phyloP scores from a whole-genome alignment of 805 yeast species.

The Tetrapisispora iriomotensis region DNA sequence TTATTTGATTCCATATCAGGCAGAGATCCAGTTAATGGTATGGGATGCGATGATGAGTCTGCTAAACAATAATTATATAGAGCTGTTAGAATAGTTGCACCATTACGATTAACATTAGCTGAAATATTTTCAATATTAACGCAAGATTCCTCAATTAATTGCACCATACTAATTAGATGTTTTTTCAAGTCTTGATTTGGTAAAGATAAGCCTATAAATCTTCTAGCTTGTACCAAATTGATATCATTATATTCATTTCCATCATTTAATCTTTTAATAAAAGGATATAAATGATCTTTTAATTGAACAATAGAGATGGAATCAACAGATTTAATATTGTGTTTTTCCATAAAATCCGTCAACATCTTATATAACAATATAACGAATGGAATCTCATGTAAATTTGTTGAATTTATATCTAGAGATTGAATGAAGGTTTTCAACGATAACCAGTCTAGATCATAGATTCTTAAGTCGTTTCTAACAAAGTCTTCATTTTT shows the following conservation, averaged over 20 bases:
- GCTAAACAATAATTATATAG: not conserved
- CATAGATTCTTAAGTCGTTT: conserved; percentile 47
- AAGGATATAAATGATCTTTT: not conserved
- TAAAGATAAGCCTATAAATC: conserved; percentile 35
- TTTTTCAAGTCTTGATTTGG: not conserved
- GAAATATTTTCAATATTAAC: not conserved
- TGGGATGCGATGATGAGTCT: not conserved
- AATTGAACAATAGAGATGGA: not conserved
- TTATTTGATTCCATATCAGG: conserved; percentile 90
- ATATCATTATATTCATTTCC: conserved; percentile 21
- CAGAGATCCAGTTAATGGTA: conserved; percentile 42
- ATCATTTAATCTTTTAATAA: not conserved
- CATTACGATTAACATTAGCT: not conserved
- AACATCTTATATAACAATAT: conserved; percentile 50
- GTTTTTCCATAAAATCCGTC: conserved; percentile 30
- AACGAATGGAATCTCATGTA: conserved; percentile 62
- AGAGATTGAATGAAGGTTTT: conserved; percentile 39
- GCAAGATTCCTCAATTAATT: not conserved
- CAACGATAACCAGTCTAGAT: conserved; percentile 65
- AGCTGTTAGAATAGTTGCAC: not conserved
- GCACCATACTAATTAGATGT: not conserved
- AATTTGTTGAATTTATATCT: conserved; percentile 35
- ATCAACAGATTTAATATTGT: conserved; percentile 21
- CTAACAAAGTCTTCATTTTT: conserved; percentile 50
- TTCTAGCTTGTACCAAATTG: conserved; percentile 44